These are phyloP conservation scores for Amanita subjunquillea DNA, from an alignment of 768 basidiomycete species.

Conservation along the genomic window DNA sequence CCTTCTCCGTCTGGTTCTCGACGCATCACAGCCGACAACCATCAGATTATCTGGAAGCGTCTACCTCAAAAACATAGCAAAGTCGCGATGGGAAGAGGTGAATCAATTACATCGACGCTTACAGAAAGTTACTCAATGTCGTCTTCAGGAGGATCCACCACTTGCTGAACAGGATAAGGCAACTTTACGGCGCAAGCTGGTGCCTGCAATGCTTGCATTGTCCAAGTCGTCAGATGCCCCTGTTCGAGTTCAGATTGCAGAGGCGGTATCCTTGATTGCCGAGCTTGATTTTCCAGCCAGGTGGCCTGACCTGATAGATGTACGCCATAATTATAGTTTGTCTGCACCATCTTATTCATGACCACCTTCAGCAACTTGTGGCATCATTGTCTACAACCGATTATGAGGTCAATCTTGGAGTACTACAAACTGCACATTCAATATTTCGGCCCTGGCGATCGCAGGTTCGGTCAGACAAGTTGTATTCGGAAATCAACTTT, in stretches of 20 bases:
- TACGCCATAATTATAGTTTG: slow-evolving; percentile 29
- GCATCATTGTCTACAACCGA: slow-evolving; percentile 69
- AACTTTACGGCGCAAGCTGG: slow-evolving; percentile 62
- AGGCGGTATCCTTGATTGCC: slow-evolving; percentile 87
- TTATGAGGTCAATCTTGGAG: slow-evolving; percentile 80
- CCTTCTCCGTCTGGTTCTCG: slow-evolving; percentile 71
- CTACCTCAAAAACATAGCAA: slow-evolving; percentile 88
- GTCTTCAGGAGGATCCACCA: slow-evolving; percentile 56
- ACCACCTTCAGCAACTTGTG: slow-evolving; percentile 68
- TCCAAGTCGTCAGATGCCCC: slow-evolving; percentile 64
- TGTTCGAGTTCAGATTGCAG: slow-evolving; percentile 80
- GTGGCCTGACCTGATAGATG: slow-evolving; percentile 88
- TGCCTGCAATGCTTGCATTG: slow-evolving; percentile 86
- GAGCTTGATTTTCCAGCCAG: slow-evolving; percentile 82
- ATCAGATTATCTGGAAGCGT: slow-evolving; percentile 79
- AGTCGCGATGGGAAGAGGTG: slow-evolving; percentile 84
- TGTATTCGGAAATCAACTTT: slow-evolving; percentile 87
- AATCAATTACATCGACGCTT: slow-evolving; percentile 12
- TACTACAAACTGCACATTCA: slow-evolving; percentile 90
- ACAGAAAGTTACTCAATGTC: background rate
- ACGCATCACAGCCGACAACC: slow-evolving; percentile 53
- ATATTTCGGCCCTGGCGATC: slow-evolving; percentile 94
- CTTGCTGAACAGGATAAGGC: slow-evolving; percentile 64
- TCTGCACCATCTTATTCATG: background rate
- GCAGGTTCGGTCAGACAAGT: slow-evolving; percentile 75